phyloP scores from a whole-genome alignment of 2,329 filamentous ascomycete species.

The Fusarium sp. region DNA sequence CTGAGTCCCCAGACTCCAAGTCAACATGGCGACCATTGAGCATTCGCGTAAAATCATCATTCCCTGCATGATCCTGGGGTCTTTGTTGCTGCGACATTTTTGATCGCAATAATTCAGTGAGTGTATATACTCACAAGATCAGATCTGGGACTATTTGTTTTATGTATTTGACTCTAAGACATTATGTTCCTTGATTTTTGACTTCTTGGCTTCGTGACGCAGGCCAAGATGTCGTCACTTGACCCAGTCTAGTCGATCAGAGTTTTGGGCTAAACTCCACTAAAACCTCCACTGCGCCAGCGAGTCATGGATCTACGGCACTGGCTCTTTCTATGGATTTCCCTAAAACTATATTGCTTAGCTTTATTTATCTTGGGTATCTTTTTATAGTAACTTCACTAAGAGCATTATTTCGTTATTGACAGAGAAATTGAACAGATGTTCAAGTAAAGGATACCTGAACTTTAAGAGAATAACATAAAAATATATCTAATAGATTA shows the following conservation, averaged over 20 bases:
- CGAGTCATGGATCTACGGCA: neutral
- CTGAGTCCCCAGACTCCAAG: neutral
- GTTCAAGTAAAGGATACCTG: too few species aligned
- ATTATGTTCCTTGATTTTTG: neutral
- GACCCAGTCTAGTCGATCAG: neutral
- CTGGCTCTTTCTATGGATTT: neutral
- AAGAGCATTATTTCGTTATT: too few species aligned
- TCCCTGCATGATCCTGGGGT: neutral
- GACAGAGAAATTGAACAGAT: too few species aligned
- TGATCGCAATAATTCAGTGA: accelerated
- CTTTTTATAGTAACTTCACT: too few species aligned
- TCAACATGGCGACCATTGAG: neutral
- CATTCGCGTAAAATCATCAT: neutral
- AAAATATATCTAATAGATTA: too few species aligned
- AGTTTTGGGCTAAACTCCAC: neutral
- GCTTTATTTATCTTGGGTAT: too few species aligned
- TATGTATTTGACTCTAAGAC: accelerated
- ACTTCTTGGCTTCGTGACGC: neutral
- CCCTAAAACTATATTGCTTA: too few species aligned
- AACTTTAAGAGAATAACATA: too few species aligned
- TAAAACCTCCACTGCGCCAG: neutral
- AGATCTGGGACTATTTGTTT: neutral
- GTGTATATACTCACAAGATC: neutral
- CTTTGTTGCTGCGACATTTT: neutral
- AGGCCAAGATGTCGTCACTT: neutral